phyloP scores from a whole-genome alignment of 2,329 filamentous ascomycete genomes.

The Paracamarosporium sp. region DNA sequence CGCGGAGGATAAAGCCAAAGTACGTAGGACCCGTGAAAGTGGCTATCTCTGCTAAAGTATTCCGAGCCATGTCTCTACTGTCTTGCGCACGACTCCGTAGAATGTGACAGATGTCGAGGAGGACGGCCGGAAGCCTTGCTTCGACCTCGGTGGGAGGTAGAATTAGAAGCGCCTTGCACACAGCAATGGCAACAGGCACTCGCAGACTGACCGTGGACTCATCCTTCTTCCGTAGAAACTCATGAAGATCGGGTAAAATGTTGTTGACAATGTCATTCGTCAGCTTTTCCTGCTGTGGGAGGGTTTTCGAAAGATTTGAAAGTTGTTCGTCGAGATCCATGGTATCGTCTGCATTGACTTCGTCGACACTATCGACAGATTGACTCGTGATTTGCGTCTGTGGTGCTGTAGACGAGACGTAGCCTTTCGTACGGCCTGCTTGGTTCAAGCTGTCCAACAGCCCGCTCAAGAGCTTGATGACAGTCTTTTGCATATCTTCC shows the following conservation, averaged over 20 bases:
- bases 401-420: constrained; percentile 25
- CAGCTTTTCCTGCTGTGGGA: constrained; percentile 73
- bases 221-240: constrained; percentile 91
- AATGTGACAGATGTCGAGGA: constrained; percentile 93
- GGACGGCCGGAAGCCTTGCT: constrained; percentile 77
- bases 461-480: constrained; percentile 81
- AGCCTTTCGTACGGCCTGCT: constrained; percentile 52
- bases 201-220: constrained; percentile 93
- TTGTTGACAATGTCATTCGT: constrained; percentile 74
- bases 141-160: constrained; percentile 77
- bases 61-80: constrained; percentile 87
- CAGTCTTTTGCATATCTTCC: constrained; percentile 82
- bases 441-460: constrained; percentile 77
- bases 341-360: constrained; percentile 6
- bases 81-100: constrained; percentile 88
- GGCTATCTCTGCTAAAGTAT: constrained; percentile 85
- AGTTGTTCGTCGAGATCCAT: constrained; percentile 25
- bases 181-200: constrained; percentile 86
- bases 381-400: constrained; percentile 51
- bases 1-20: constrained; percentile 92
- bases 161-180: constrained; percentile 84
- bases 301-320: constrained; percentile 63
- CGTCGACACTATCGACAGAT: constrained; percentile 21
- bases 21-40: constrained; percentile 80
- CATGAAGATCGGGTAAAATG: constrained; percentile 79